phyloP scores from a whole-genome alignment of 2,329 filamentous ascomycete species.

The Scedosporium apiospermum region DNA sequence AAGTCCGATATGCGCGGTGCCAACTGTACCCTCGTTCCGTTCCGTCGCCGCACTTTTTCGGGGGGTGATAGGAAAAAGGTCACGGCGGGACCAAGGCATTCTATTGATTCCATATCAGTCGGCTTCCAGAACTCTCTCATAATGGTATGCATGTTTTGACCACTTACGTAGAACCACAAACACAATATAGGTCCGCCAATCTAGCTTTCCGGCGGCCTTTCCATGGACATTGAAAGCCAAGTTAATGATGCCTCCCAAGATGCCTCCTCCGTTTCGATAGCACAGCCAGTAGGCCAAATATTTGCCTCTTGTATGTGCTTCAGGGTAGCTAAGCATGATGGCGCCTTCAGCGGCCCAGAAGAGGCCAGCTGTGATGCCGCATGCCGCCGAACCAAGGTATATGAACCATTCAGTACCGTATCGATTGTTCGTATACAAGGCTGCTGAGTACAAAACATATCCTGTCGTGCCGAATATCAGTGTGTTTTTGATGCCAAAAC shows the following conservation, averaged over 20 bases:
- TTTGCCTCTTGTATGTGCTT: constrained; percentile 32
- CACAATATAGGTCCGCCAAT: constrained; percentile 17
- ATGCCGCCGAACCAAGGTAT: constrained; percentile 35
- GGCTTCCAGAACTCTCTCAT: too few species aligned
- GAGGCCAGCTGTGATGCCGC: constrained; percentile 36
- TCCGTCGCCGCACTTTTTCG: constrained; percentile 17
- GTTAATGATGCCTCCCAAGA: constrained; percentile 36
- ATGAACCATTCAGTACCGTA: constrained; percentile 43
- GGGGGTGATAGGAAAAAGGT: constrained; percentile 18
- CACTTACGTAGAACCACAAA: constrained; percentile 15
- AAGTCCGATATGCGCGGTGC: constrained; percentile 13
- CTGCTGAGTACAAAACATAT: constrained; percentile 37
- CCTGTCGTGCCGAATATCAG: constrained; percentile 34
- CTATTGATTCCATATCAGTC: too few species aligned
- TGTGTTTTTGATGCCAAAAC: constrained; percentile 35
- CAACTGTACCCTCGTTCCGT: constrained; percentile 16
- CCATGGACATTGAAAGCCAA: constrained; percentile 28
- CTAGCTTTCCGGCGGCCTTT: constrained; percentile 16
- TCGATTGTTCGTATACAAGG: constrained; percentile 38
- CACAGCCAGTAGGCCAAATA: constrained; percentile 54
- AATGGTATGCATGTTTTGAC: too few species aligned
- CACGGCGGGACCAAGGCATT: constrained; percentile 16
- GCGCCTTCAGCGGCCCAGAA: constrained; percentile 43
- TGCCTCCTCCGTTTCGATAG: constrained; percentile 35
- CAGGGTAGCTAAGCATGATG: constrained; percentile 38